Percentiles rank a stretch among this genome's conserved stretches.
Conservation (phyloP, 202 grass and related monocot genomes). For the Eragrostis tef region DNA sequence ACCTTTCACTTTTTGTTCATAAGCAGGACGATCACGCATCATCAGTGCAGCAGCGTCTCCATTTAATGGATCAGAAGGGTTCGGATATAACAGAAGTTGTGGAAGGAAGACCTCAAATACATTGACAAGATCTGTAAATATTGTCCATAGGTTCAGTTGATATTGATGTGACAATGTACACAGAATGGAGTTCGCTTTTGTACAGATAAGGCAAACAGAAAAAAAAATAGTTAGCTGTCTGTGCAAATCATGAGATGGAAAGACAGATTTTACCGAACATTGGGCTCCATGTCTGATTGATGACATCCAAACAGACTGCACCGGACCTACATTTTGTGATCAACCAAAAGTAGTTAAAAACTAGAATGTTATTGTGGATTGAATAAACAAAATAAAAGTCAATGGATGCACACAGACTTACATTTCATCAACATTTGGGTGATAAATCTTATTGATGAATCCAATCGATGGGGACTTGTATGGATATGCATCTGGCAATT, state of each 20-base stretch:
- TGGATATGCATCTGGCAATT: slow-evolving; percentile 91
- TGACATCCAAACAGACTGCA: slow-evolving; percentile 98
- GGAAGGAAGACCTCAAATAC: slow-evolving; percentile 97
- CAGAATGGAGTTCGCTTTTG: slow-evolving; percentile 13
- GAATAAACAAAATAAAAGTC: background rate
- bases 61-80: slow-evolving; percentile 95
- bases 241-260: slow-evolving; percentile 1
- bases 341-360: background rate
- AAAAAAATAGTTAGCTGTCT: background rate
- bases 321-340: slow-evolving; percentile 82
- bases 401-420: slow-evolving; percentile 37
- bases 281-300: slow-evolving; percentile 98
- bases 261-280: slow-evolving; percentile 82
- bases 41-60: slow-evolving; percentile 92
- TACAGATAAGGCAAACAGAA: background rate
- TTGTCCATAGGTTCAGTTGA: slow-evolving; percentile 6
- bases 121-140: slow-evolving; percentile 82
- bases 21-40: slow-evolving; percentile 88
- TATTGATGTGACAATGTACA: slow-evolving; percentile 14
- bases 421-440: slow-evolving; percentile 98
- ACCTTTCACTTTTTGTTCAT: slow-evolving; percentile 99
- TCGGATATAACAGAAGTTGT: slow-evolving; percentile 94
- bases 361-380: background rate
- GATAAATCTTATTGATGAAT: slow-evolving; percentile 94
- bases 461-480: slow-evolving; percentile 96